Evolutionary conservation across 352 stramenopile species (phyloP).

Genomic region (Globisporangium takayamanum): DNA sequence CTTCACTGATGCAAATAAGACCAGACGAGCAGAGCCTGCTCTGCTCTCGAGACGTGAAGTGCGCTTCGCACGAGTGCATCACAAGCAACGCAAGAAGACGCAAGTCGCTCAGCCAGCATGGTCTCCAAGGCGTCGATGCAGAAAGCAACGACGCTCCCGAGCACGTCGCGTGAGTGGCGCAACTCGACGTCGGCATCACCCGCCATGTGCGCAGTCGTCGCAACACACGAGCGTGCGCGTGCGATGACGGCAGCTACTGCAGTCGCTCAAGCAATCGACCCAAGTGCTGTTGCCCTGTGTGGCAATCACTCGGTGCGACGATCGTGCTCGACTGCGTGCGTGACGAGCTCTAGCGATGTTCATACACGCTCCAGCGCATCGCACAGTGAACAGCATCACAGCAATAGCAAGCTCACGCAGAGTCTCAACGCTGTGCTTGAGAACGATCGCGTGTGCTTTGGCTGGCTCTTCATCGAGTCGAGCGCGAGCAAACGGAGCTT

Average conservation of each 20-base stretch:
- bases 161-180: conserved; percentile 12
- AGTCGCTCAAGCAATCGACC: neutral
- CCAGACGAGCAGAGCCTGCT: too few species aligned
- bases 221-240: neutral
- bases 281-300: neutral
- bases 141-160: conserved; percentile 19
- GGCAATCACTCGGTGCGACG: conserved; percentile 7
- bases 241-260: neutral
- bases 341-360: neutral
- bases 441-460: conserved; percentile 18
- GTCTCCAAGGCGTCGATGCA: conserved; percentile 5
- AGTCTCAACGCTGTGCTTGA: conserved; percentile 7
- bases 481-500: conserved; percentile 26
- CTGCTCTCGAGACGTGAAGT: too few species aligned
- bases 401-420: neutral
- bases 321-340: conserved; percentile 6
- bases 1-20: too few species aligned
- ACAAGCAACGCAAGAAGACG: neutral
- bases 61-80: neutral
- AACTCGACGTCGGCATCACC: neutral
- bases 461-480: conserved; percentile 30
- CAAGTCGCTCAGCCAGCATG: too few species aligned
- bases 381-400: neutral
- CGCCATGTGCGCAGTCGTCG: neutral
- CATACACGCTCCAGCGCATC: neutral